These are phyloP conservation scores for Hyaloscypha hepaticicola DNA, from an alignment of 495 filamentous ascomycete genomes.

Conservation along the genomic window DNA sequence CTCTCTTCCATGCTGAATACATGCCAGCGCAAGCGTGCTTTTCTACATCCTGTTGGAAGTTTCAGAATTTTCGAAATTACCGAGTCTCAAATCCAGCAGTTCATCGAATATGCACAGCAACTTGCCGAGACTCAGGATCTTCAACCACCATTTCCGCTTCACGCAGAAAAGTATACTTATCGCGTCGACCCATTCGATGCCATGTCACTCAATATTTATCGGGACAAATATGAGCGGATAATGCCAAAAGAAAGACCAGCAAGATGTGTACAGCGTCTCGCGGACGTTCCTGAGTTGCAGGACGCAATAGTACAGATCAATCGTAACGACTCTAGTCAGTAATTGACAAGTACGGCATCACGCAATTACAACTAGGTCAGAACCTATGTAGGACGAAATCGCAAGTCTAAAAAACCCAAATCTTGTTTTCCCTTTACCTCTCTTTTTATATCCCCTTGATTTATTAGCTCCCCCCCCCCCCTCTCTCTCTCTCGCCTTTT, in stretches of 20 bases:
- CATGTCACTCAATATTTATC: conserved; percentile 21
- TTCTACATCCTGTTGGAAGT: conserved; percentile 19
- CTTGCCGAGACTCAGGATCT: conserved; percentile 1
- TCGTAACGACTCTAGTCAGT: conserved; percentile 12
- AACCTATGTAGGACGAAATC: too few relatives aligned
- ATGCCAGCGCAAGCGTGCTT: conserved; percentile 18
- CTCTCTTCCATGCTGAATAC: conserved; percentile 1
- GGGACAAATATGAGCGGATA: conserved; percentile 21
- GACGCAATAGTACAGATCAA: conserved; percentile 13
- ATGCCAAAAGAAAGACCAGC: conserved; percentile 14
- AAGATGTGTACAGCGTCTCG: conserved; percentile 16
- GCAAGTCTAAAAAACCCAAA: too few relatives aligned
- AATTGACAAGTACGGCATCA: neutral
- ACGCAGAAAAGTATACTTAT: conserved; percentile 16
- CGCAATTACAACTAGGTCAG: too few relatives aligned
- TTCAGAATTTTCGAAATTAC: conserved; percentile 20
- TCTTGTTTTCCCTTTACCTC: too few relatives aligned
- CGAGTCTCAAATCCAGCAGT: conserved; percentile 15
- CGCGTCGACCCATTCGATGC: conserved; percentile 19
- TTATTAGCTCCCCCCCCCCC: too few relatives aligned
- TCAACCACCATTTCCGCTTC: conserved; percentile 10
- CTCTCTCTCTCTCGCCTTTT: too few relatives aligned
- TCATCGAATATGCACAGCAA: conserved; percentile 3
- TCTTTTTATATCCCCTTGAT: too few relatives aligned
- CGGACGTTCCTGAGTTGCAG: conserved; percentile 14